phyloP scores from a whole-genome alignment of 2,329 filamentous ascomycete genomes.

The Zymoseptoria ardabiliae region DNA sequence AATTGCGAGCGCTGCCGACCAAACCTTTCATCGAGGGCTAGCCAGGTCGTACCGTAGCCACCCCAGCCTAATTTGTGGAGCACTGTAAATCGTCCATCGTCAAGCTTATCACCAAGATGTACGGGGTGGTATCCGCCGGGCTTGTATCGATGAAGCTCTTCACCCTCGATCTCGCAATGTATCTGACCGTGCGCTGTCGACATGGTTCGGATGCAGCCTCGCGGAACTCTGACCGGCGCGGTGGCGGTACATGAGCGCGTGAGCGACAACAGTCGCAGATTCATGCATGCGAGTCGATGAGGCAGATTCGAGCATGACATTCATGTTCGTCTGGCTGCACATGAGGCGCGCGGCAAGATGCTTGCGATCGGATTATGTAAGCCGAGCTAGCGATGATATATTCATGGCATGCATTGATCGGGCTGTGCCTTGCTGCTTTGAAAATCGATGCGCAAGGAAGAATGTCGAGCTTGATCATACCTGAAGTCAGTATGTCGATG shows the following conservation, averaged over 20 bases:
- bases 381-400: too few relatives aligned
- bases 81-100: background rate
- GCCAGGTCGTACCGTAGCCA: background rate
- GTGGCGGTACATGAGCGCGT: background rate
- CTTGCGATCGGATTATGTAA: too few relatives aligned
- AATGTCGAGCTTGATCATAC: too few relatives aligned
- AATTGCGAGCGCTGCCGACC: too few relatives aligned
- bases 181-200: background rate
- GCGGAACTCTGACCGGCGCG: background rate
- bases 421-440: too few relatives aligned
- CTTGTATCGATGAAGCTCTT: background rate
- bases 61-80: background rate
- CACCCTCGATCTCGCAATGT: background rate
- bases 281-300: background rate
- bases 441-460: too few relatives aligned
- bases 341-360: too few relatives aligned
- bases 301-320: background rate
- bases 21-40: background rate
- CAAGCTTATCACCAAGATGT: background rate
- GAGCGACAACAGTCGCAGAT: background rate
- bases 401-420: too few relatives aligned
- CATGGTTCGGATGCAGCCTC: background rate
- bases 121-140: background rate
- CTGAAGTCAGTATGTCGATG: too few relatives aligned
- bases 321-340: background rate